phyloP scores from a whole-genome alignment of 345 rosid species.

The Salix suchowensis region DNA sequence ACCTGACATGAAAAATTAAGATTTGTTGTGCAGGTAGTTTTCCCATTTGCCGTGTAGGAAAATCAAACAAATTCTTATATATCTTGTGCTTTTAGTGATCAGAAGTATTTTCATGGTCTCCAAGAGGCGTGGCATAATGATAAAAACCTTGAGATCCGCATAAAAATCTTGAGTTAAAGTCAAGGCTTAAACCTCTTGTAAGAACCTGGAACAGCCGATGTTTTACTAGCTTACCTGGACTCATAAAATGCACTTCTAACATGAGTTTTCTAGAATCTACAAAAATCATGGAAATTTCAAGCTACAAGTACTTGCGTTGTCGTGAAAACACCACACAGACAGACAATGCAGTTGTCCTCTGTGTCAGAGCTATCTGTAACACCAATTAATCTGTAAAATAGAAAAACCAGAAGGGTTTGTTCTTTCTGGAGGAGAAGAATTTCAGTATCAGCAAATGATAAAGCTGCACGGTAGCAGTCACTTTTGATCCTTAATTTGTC shows the following conservation, averaged over 20 bases:
- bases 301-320: background rate
- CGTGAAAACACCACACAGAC: background rate
- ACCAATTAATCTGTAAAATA: background rate
- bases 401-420: background rate
- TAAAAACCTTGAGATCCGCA: too few relatives aligned
- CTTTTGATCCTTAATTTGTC: background rate
- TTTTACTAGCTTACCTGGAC: too few relatives aligned
- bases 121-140: too few relatives aligned
- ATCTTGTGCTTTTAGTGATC: background rate
- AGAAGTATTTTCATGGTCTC: background rate
- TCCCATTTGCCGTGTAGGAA: background rate
- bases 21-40: background rate
- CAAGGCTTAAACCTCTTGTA: too few relatives aligned
- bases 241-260: accelerated
- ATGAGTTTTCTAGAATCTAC: too few relatives aligned
- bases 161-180: too few relatives aligned
- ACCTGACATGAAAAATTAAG: background rate
- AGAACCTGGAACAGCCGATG: too few relatives aligned
- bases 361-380: background rate
- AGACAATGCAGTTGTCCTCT: background rate
- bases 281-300: background rate
- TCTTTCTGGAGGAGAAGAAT: background rate
- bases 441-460: background rate
- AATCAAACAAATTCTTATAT: background rate
- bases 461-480: background rate